These are phyloP conservation scores for Mucuna pruriens DNA, from an alignment of 306 rosid species.

Conservation along the genomic window DNA sequence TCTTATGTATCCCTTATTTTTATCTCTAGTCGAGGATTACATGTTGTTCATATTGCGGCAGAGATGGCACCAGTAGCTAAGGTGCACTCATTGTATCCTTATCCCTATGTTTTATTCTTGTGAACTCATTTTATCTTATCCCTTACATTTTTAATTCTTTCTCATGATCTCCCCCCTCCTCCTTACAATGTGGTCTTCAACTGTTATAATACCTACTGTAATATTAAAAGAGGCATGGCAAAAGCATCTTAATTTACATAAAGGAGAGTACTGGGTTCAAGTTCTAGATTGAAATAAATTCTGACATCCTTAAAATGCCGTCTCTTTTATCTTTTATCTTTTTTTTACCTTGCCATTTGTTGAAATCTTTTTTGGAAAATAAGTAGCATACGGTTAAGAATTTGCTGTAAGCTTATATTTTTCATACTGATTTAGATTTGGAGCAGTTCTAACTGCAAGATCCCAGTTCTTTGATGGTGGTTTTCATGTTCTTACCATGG, in stretches of 20 bases:
- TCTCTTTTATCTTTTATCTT: background rate
- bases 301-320: background rate
- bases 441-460: background rate
- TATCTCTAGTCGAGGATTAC: conserved; percentile 78
- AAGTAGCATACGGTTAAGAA: background rate
- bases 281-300: conserved; percentile 6
- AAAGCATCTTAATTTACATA: conserved; percentile 3
- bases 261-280: conserved; percentile 9
- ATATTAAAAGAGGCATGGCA: conserved; percentile 16
- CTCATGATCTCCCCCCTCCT: background rate
- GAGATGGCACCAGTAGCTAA: conserved; percentile 99
- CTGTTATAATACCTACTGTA: background rate
- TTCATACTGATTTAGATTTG: background rate
- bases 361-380: conserved; percentile 22
- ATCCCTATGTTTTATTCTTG: background rate
- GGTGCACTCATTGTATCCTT: conserved; percentile 55
- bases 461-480: background rate
- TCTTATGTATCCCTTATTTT: conserved; percentile 57
- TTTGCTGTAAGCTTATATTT: conserved; percentile 12
- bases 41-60: conserved; percentile 90
- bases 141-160: background rate
- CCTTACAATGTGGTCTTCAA: background rate
- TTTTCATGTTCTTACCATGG: conserved; percentile 13
- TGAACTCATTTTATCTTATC: conserved; percentile 17
- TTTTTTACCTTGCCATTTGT: background rate